phyloP scores from a whole-genome alignment of 139 green algal species.

The Chlamydomonas urium region DNA sequence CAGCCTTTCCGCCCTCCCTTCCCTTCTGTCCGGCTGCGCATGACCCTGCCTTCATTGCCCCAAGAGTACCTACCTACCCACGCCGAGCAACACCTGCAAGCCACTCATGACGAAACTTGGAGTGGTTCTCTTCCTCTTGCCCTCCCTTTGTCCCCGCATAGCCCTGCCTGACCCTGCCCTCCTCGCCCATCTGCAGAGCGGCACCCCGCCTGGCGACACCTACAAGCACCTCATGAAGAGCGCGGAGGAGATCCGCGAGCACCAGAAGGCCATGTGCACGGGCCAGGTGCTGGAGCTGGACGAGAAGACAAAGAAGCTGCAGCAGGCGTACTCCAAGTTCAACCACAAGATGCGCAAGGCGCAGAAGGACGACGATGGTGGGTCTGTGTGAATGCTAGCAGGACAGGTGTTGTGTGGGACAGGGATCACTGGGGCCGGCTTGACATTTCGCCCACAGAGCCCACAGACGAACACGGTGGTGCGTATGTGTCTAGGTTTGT shows the following conservation, averaged over 20 bases:
- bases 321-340: constrained; percentile 22
- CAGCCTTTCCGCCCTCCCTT: too few relatives aligned
- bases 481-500: not conserved
- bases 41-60: too few relatives aligned
- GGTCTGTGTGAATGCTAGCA: too few relatives aligned
- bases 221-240: constrained; percentile 19
- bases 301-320: constrained; percentile 20
- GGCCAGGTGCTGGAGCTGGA: constrained; percentile 8
- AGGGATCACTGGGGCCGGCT: too few relatives aligned
- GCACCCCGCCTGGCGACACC: constrained; percentile 7
- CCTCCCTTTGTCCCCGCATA: too few relatives aligned
- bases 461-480: too few relatives aligned
- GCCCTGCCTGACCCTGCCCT: not conserved
- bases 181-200: constrained; percentile 1
- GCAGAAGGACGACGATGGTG: not conserved
- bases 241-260: constrained; percentile 16
- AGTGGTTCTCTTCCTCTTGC: not conserved
- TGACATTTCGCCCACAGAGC: too few relatives aligned
- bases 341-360: constrained; percentile 19
- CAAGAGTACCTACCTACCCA: too few relatives aligned
- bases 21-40: too few relatives aligned
- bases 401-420: too few relatives aligned
- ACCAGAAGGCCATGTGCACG: constrained; percentile 14
- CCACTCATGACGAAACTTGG: not conserved
- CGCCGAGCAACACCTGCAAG: not conserved